Conservation (phyloP, 805 yeast species). For the Metschnikowia lachancei region DNA sequence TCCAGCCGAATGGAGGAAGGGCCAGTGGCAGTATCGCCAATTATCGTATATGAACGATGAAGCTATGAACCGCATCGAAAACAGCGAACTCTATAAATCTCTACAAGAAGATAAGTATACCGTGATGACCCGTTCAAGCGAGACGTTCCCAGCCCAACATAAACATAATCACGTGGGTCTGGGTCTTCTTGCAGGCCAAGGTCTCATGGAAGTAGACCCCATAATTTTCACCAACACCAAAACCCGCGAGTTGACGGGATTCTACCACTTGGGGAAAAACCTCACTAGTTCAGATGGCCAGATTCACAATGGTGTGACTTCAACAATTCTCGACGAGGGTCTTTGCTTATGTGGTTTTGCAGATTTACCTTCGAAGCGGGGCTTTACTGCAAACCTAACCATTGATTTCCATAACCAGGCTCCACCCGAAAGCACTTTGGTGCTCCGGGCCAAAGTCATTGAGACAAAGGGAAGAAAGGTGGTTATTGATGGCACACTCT, state of each 20-base stretch:
- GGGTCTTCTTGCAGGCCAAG: slow-evolving; percentile 68
- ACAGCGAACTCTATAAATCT: slow-evolving; percentile 25
- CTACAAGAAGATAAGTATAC: slow-evolving; percentile 8
- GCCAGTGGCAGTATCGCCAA: slow-evolving; percentile 16
- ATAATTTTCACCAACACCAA: slow-evolving; percentile 53
- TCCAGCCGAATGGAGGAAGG: slow-evolving; percentile 20
- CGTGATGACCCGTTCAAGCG: slow-evolving; percentile 16
- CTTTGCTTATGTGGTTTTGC: slow-evolving; percentile 85
- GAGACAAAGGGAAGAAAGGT: slow-evolving; percentile 79
- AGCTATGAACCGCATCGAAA: slow-evolving; percentile 34
- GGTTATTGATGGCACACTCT: slow-evolving; percentile 64
- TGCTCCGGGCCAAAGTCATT: slow-evolving; percentile 63
- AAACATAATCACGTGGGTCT: slow-evolving; percentile 62
- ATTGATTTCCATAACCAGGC: slow-evolving; percentile 65
- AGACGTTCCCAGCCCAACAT: slow-evolving; percentile 54
- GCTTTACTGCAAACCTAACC: slow-evolving; percentile 80
- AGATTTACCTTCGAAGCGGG: slow-evolving; percentile 71
- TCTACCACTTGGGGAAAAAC: slow-evolving; percentile 67
- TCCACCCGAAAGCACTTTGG: slow-evolving; percentile 59
- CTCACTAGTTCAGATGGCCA: slow-evolving; percentile 68
- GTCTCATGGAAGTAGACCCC: slow-evolving; percentile 74
- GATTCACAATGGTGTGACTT: slow-evolving; percentile 77
- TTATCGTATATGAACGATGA: slow-evolving; percentile 21
- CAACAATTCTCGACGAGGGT: slow-evolving; percentile 81
- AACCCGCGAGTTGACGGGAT: slow-evolving; percentile 55